These are phyloP conservation scores for Pseudonitzschia delicatissima DNA, from an alignment of 108 stramenopile genomes.

Conservation along the genomic window DNA sequence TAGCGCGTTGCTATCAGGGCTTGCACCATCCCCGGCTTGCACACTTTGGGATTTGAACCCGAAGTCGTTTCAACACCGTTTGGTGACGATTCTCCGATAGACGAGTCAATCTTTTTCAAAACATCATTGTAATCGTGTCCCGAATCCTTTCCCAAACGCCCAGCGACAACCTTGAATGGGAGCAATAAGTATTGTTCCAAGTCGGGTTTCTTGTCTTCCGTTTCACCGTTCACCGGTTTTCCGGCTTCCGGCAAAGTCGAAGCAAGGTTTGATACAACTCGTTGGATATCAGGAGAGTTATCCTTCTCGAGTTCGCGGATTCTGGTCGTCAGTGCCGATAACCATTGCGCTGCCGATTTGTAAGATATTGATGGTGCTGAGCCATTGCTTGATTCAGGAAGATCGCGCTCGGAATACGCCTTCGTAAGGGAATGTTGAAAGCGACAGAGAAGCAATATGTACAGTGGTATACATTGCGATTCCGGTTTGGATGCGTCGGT, in stretches of 20 bases:
- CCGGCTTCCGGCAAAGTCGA: neutral
- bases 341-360: neutral
- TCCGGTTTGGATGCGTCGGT: neutral
- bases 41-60: too few species aligned
- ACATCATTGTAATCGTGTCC: neutral
- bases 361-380: neutral
- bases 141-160: neutral
- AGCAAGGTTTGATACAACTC: neutral
- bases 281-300: neutral
- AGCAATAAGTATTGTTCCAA: neutral
- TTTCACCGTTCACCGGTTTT: neutral
- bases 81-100: neutral
- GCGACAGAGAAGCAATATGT: slow-evolving; percentile 25
- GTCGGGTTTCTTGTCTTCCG: neutral
- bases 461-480: slow-evolving; percentile 10
- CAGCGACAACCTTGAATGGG: neutral
- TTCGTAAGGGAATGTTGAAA: slow-evolving; percentile 24
- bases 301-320: neutral
- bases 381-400: neutral
- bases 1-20: neutral
- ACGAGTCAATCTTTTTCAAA: neutral
- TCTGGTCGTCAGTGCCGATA: neutral
- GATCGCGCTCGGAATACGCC: slow-evolving; percentile 5
- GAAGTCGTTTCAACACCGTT: neutral
- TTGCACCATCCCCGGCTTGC: neutral